Evolutionary conservation across 23 red algal species (phyloP), one percentile per base, ranked within the genome.

Genomic region (Gracilaria caudata): DNA sequence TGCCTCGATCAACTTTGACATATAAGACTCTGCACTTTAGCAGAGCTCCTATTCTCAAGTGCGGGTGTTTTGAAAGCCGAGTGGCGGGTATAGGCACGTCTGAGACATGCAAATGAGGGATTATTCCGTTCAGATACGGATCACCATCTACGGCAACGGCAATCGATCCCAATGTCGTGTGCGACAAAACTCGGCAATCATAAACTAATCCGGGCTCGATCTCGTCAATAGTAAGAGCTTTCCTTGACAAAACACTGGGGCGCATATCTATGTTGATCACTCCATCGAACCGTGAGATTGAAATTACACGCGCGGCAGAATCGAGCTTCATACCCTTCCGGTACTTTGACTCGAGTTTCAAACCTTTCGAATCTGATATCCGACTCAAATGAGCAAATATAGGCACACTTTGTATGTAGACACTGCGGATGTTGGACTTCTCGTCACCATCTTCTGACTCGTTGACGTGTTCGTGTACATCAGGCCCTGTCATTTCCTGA

Each of bases 221-320:
- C 43, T 93, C 90, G 26, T 85, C 90, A 37, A 86, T 68, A 55
- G 51, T 68, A 63, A 93, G 74, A 43, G 90, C 90, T 45, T 85
- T 93, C 20, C 90, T 46, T 39, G 80, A 68, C 54, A 93, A 70
- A 28, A 86, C 76, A 40, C 72, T 86, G 4, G 46, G 68, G 14
- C 90, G 79, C 90, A 86, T n/a, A 79, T 93, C 90, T 1, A 93
- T 81, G 41, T 93, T 93, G 17, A 93, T 81, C 2, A 93, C 47
- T 33, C 90, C 90, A 80, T 93, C 90, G 8, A 93, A 51, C 23
- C 71, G 80, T 21, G 90, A 93, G 34, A 86, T 36, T 12, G 90
- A 93, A 7, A 80, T 63, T n/a, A 80, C 30, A 36, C 72, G 90
- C 32, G 73, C 81, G 53, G 17, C 64, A 55, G 2, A 44, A 44